phyloP scores from a whole-genome alignment of 2,329 filamentous ascomycete species.

The Rhynchosporium secalis region DNA sequence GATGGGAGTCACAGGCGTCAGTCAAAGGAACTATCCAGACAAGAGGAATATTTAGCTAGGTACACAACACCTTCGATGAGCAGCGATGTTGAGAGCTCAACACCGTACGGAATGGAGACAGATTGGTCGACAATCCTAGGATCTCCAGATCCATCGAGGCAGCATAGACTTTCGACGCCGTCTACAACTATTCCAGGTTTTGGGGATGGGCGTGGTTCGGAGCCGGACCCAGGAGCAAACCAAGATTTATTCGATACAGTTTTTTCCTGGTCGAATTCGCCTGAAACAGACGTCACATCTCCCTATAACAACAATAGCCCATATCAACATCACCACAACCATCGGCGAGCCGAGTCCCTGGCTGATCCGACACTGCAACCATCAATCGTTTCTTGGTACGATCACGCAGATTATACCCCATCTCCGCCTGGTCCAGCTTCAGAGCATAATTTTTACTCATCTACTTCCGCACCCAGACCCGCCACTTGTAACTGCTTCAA shows the following conservation, averaged over 20 bases:
- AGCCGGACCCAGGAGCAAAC: slow-evolving; percentile 18
- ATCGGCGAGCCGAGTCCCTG: slow-evolving; percentile 22
- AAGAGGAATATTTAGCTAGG: slow-evolving; percentile 13
- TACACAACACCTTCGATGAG: slow-evolving; percentile 16
- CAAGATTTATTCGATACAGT: slow-evolving; percentile 25
- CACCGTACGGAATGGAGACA: slow-evolving; percentile 22
- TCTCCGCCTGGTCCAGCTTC: slow-evolving; percentile 3
- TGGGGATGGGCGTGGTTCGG: slow-evolving; percentile 21
- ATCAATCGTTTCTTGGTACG: slow-evolving; percentile 24
- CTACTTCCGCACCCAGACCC: slow-evolving; percentile 11
- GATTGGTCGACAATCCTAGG: slow-evolving; percentile 19
- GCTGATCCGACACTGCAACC: slow-evolving; percentile 19
- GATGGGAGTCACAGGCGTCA: slow-evolving; percentile 29
- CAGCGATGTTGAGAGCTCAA: slow-evolving; percentile 17
- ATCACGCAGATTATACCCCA: slow-evolving; percentile 20
- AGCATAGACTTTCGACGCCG: slow-evolving; percentile 19
- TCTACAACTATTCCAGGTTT: slow-evolving; percentile 16
- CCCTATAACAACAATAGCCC: slow-evolving; percentile 18
- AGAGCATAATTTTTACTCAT: slow-evolving; percentile 13
- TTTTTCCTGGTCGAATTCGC: slow-evolving; percentile 15
- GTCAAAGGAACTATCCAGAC: slow-evolving; percentile 14
- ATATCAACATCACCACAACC: slow-evolving; percentile 1
- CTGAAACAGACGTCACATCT: slow-evolving; percentile 16
- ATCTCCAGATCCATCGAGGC: slow-evolving; percentile 11
- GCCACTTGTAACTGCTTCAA: slow-evolving; percentile 49